Base-by-base conservation (phyloP, 176 grass and related monocot species). In the Dactylis glomerata region DNA sequence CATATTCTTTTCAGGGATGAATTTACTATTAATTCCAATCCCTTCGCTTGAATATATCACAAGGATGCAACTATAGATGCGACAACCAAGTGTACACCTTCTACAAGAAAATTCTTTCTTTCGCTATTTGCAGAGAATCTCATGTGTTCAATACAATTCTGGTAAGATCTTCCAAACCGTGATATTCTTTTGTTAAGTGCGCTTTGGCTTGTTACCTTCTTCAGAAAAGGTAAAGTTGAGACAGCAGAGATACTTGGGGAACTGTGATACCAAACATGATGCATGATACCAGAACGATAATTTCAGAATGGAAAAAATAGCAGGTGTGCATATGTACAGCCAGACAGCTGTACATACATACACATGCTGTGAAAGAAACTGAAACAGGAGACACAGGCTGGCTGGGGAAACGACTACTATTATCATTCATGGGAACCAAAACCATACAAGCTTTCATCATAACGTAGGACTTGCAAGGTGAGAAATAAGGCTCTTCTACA, bases 271-370 rank as follows among this genome's bases (percentile, higher is more conserved):
- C 46, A 81, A 85, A 75, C 10, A 75, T 50, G 58, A 33, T 27
- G 8, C 68, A 61, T n/a, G 1, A 2, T 54, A 76, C n/a, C 31
- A 70, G 50, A 76, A 81, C 5, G 30, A 85, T 76, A 66, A 67
- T 89, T 75, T 63, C 32, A 56, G 16, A 79, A 80, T 32, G 34
- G 5, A 36, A 13, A 10, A 28, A 38, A 76, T 37, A 84, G 68
- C 85, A 84, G 16, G 76, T 28, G 10, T 71, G 85, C 66, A 52
- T 81, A 82, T 85, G 87, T 89, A 89, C 87, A 89, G 77, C 75
- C 62, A 63, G 34, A 64, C 9, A 91, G 50, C 55, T 84, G 74
- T 76, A 84, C 89, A 91, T 91, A 76, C 89, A 84, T 15, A 79
- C 57, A 71, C 75, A 89, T 87, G 75, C 79, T 63, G 78, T 61